Evolutionary conservation across 2,329 filamentous ascomycete genomes (phyloP).

Genomic region (Endothia cerciana): DNA sequence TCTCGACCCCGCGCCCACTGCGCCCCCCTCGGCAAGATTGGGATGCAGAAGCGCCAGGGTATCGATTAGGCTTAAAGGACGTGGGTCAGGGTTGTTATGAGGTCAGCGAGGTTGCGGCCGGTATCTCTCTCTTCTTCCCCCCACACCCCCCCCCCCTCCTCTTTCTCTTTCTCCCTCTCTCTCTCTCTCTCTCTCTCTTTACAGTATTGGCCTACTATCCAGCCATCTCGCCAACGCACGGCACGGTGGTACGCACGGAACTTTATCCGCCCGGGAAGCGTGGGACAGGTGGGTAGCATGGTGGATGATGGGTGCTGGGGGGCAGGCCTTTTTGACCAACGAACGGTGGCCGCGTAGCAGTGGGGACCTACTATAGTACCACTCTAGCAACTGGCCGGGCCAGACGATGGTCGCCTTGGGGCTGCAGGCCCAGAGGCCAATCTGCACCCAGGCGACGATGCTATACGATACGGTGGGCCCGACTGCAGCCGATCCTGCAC

Average conservation of each 20-base stretch:
- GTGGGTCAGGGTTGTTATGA: slow-evolving; percentile 27
- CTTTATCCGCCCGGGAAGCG: slow-evolving; percentile 5
- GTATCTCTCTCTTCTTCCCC: too few species aligned
- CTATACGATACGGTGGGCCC: slow-evolving; percentile 14
- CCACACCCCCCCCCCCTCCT: too few species aligned
- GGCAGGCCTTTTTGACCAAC: slow-evolving; percentile 21
- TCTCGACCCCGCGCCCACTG: slow-evolving; percentile 3
- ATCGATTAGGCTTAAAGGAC: slow-evolving; percentile 17
- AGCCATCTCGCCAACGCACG: slow-evolving; percentile 21
- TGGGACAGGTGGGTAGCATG: slow-evolving; percentile 3
- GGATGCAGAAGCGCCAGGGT: slow-evolving; percentile 7
- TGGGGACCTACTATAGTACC: slow-evolving; percentile 6
- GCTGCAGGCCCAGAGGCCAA: neutral
- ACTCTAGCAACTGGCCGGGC: slow-evolving; percentile 15
- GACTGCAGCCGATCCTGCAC: slow-evolving; percentile 6
- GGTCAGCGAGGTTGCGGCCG: neutral
- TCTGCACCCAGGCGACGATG: neutral
- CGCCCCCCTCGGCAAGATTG: neutral
- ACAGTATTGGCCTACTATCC: neutral
- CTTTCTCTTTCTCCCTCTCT: too few species aligned
- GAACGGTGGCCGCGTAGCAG: slow-evolving; percentile 27
- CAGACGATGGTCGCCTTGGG: slow-evolving; percentile 13
- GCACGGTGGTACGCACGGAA: slow-evolving; percentile 23
- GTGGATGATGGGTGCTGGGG: neutral
- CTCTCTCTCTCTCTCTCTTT: neutral